Evolutionary conservation across 2,329 filamentous ascomycete species (phyloP).

Genomic region (Ophidiomyces ophidiicola): DNA sequence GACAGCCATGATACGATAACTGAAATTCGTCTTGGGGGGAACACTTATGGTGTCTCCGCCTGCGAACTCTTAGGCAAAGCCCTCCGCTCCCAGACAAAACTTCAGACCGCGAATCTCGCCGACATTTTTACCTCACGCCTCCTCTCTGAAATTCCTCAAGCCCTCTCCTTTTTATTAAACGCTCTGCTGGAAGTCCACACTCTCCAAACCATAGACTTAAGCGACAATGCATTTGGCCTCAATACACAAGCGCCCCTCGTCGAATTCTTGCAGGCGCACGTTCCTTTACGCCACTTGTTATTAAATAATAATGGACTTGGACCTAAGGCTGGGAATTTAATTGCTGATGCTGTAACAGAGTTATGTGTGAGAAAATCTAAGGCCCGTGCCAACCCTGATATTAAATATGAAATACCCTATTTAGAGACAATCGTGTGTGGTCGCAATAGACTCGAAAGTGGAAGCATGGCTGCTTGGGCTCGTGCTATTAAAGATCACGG

Average conservation of each 20-base stretch:
- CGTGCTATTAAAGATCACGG: slow-evolving; percentile 69
- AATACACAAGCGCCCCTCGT: slow-evolving; percentile 90
- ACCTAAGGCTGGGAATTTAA: slow-evolving; percentile 74
- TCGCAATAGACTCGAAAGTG: slow-evolving; percentile 88
- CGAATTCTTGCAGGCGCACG: slow-evolving; percentile 77
- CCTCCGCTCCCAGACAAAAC: slow-evolving; percentile 68
- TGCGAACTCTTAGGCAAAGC: slow-evolving; percentile 75
- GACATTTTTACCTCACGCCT: slow-evolving; percentile 96
- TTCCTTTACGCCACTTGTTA: slow-evolving; percentile 83
- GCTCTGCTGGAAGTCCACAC: slow-evolving; percentile 75
- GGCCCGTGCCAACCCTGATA: slow-evolving; percentile 48
- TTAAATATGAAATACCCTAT: slow-evolving; percentile 60
- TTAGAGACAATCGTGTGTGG: slow-evolving; percentile 97
- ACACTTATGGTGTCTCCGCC: slow-evolving; percentile 82
- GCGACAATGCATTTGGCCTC: slow-evolving; percentile 94
- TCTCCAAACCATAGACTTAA: slow-evolving; percentile 84
- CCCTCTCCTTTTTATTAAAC: slow-evolving; percentile 71
- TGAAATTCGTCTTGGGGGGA: slow-evolving; percentile 76
- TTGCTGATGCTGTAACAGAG: slow-evolving; percentile 74
- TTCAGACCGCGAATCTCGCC: slow-evolving; percentile 75
- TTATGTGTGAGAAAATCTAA: slow-evolving; percentile 75
- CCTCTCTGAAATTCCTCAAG: slow-evolving; percentile 83
- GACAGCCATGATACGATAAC: slow-evolving; percentile 59
- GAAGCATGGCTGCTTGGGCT: slow-evolving; percentile 92
- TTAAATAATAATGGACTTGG: slow-evolving; percentile 98